Evolutionary conservation across 2,329 filamentous ascomycete species (phyloP).

Genomic region (Botrytis deweyae): DNA sequence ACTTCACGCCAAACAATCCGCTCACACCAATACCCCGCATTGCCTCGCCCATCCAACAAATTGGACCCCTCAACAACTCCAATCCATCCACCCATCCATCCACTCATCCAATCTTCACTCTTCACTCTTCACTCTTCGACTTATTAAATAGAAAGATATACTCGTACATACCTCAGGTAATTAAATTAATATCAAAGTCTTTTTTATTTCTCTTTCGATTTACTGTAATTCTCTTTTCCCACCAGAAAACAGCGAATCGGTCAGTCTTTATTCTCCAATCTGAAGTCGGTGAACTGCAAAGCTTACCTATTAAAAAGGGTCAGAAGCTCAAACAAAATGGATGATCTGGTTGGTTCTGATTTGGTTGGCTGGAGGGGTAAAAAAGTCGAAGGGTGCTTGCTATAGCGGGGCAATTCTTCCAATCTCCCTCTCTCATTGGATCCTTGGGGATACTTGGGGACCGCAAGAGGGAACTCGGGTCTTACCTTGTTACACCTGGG

Average conservation of each 20-base stretch:
- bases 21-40: conserved; percentile 5
- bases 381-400: not conserved
- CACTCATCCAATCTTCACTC: not conserved
- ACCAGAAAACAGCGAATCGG: not conserved
- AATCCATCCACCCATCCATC: not conserved
- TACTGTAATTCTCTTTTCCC: not conserved
- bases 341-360: not conserved
- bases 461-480: not conserved
- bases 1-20: not conserved
- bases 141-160: not conserved
- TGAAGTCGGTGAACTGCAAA: not conserved
- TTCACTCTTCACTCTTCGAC: too few relatives aligned
- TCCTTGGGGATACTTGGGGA: not conserved
- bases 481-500: conserved; percentile 15
- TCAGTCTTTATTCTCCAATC: not conserved
- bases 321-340: not conserved
- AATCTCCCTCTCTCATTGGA: not conserved
- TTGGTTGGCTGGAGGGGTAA: conserved; percentile 1
- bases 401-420: not conserved
- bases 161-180: not conserved
- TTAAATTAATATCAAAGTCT: not conserved
- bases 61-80: not conserved
- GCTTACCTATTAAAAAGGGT: not conserved
- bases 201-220: not conserved
- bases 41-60: not conserved